phyloP scores from a whole-genome alignment of 2,329 filamentous ascomycete species.

The Claviceps africana region DNA sequence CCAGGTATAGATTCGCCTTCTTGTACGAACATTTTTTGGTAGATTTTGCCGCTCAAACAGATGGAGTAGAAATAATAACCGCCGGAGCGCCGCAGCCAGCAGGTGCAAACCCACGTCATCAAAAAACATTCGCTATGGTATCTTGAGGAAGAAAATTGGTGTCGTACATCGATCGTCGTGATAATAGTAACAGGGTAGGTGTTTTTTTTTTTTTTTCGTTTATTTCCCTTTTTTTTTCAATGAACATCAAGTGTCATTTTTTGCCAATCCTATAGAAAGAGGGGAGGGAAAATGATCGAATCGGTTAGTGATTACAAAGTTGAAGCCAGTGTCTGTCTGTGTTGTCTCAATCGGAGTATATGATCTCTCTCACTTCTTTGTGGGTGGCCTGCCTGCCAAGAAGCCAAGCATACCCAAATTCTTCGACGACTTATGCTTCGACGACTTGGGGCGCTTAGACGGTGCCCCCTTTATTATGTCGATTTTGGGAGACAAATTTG shows the following conservation, averaged over 20 bases:
- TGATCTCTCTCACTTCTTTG: constrained; percentile 11
- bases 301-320: neutral
- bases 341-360: neutral
- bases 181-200: neutral
- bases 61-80: constrained; percentile 1
- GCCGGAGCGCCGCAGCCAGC: neutral
- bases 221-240: too few relatives aligned
- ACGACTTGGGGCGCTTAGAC: constrained; percentile 5
- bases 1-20: neutral
- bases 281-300: neutral
- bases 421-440: constrained; percentile 9
- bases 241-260: constrained; percentile 8
- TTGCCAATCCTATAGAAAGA: constrained; percentile 6
- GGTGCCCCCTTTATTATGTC: constrained; percentile 10
- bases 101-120: neutral
- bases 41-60: constrained; percentile 1
- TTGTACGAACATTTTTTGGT: neutral
- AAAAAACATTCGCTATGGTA: constrained; percentile 8
- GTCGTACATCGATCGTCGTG: constrained; percentile 6
- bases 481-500: constrained; percentile 6
- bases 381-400: constrained; percentile 10
- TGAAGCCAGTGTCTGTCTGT: neutral
- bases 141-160: constrained; percentile 4
- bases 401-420: constrained; percentile 9
- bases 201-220: neutral